Conservation (phyloP, 2,329 filamentous ascomycete species). For the Colletotrichum siamense region DNA sequence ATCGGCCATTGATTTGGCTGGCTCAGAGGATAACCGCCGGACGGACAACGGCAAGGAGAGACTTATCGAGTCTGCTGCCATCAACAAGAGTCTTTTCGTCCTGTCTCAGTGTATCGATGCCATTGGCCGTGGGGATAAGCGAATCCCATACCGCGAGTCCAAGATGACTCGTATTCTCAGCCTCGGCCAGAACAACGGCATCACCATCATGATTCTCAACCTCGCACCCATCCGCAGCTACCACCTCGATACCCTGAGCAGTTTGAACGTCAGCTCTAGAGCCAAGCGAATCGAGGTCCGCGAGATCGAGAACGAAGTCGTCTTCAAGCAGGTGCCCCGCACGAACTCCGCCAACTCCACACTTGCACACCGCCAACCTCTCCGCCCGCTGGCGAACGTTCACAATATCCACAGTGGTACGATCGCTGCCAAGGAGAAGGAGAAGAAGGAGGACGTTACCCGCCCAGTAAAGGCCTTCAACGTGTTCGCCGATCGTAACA, state of each 20-base stretch:
- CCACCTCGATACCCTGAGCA: constrained; percentile 91
- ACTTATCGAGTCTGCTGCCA: constrained; percentile 92
- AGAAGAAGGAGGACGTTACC: constrained; percentile 54
- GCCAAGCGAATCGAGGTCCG: constrained; percentile 96
- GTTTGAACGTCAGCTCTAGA: constrained; percentile 91
- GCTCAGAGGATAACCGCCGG: constrained; percentile 92
- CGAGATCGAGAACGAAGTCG: constrained; percentile 93
- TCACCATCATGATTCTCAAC: constrained; percentile 97
- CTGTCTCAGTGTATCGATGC: constrained; percentile 95
- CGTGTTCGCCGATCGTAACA: constrained; percentile 81
- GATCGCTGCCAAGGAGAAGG: constrained; percentile 51
- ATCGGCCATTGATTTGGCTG: constrained; percentile 92
- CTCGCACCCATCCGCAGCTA: constrained; percentile 90
- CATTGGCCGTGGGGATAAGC: constrained; percentile 75
- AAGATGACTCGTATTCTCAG: constrained; percentile 97
- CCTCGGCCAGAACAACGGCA: constrained; percentile 91
- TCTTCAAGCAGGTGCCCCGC: constrained; percentile 78
- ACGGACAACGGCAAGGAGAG: constrained; percentile 94
- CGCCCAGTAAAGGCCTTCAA: constrained; percentile 85
- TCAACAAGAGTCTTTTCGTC: constrained; percentile 97
- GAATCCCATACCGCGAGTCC: constrained; percentile 92
- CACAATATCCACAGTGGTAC: constrained; percentile 74
- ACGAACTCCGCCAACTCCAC: constrained; percentile 45
- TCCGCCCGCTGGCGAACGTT: constrained; percentile 77
- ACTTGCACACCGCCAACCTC: constrained; percentile 71